These are phyloP conservation scores for Kwoniella mangroviensis DNA, from an alignment of 768 basidiomycete genomes.

Conservation along the genomic window DNA sequence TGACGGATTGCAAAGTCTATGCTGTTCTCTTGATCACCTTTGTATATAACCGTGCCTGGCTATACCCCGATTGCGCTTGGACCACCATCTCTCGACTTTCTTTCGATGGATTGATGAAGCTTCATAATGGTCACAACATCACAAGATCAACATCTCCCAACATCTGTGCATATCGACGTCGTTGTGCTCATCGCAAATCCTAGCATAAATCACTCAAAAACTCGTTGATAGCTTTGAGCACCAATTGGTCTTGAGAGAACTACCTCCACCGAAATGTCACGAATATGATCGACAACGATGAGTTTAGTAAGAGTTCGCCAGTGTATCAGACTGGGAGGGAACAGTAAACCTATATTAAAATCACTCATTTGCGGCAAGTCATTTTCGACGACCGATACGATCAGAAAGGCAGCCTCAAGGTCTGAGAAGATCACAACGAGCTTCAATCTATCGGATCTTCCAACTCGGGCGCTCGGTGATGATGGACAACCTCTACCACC, in stretches of 20 bases:
- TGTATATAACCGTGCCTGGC: slow-evolving; percentile 5
- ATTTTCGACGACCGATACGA: background rate
- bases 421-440: background rate
- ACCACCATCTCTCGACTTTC: background rate
- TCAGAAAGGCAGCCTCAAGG: background rate
- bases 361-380: background rate
- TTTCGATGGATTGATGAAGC: too few species aligned
- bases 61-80: background rate
- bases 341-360: background rate
- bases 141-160: too few species aligned
- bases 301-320: background rate
- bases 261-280: background rate
- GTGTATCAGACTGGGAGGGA: background rate
- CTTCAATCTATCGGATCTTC: slow-evolving; percentile 9
- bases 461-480: background rate
- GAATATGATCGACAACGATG: background rate
- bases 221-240: background rate
- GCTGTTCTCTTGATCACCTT: slow-evolving; percentile 1
- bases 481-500: slow-evolving; percentile 14
- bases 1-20: slow-evolving; percentile 1
- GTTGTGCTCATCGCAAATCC: too few species aligned
- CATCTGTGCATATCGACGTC: too few species aligned
- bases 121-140: background rate
- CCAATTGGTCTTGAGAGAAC: background rate
- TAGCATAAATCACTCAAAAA: too few species aligned